Evolutionary conservation across 495 filamentous ascomycete species (phyloP), one percentile per base, ranked within the genome.

Genomic region (Penicillium samsonianum): DNA sequence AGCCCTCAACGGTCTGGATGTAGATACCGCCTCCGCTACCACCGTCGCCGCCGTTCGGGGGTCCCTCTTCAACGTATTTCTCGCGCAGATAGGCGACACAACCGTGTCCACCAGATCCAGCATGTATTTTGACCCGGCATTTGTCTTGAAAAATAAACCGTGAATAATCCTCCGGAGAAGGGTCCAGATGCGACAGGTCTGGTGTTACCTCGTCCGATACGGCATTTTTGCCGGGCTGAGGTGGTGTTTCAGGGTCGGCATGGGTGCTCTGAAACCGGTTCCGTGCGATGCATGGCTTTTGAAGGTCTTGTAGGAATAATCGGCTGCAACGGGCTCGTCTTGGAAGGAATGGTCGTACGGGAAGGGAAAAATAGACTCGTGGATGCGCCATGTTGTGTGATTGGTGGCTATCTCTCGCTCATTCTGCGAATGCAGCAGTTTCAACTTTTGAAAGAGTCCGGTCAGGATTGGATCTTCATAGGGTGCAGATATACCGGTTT

Each of bases 41-140:
- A 28, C 94, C 94, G 70, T 98, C 91, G 47, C 94, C 94, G 46
- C 94, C 95, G 71, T 98, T 97, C n/a, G 94, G 80, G n/a, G 93
- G 93, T 0, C 94, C 94, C 52, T 91, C 82, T 45, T 85, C 81
- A 22, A 96, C 78, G 70, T 84, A 98, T 56, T 92, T 92, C 63
- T 98, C 94, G 2, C 92, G 85, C 37, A 95, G 77, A 69, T 95
- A 98, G 0, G 94, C 92, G 49, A 96, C 88, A 67, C 94, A 98
- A 49, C 94, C 94, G 62, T 96, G 82, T 0, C 94, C 94, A 16
- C 94, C 94, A 23, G 79, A 62, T 5, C 94, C 94, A 8, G 92
- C 86, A 55, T 87, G 77, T 23, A 96, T 65, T 6, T 81, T 88
- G 8, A 97, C 68, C 33, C 83, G 81, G 53, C 92, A 92, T 66